Conservation (phyloP, 2,329 filamentous ascomycete genomes). For the Neophaeococcomyces aloes region DNA sequence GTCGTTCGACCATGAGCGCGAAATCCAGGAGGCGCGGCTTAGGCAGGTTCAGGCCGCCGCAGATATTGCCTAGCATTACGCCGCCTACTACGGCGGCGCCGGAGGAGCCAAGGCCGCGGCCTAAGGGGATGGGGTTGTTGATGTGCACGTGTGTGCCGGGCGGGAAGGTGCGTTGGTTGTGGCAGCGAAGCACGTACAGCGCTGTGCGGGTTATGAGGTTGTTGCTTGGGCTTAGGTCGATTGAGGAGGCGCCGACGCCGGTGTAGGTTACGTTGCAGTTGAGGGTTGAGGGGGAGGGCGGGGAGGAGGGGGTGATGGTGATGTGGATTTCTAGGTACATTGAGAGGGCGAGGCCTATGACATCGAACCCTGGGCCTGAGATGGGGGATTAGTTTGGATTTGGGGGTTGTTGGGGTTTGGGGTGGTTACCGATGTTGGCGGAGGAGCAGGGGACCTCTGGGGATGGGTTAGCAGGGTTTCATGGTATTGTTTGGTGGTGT, state of each 20-base stretch:
- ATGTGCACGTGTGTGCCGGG: constrained; percentile 83
- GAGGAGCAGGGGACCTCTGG: constrained; percentile 64
- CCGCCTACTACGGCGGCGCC: constrained; percentile 92
- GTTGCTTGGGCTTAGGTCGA: constrained; percentile 70
- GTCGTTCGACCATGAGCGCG: constrained; percentile 83
- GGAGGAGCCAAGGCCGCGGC: constrained; percentile 85
- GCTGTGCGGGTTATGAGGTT: constrained; percentile 93
- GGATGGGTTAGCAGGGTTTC: neutral
- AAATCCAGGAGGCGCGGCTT: constrained; percentile 85
- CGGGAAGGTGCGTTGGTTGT: constrained; percentile 76
- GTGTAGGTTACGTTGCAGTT: constrained; percentile 91
- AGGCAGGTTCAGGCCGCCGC: constrained; percentile 61
- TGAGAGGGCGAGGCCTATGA: constrained; percentile 84
- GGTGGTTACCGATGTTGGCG: constrained; percentile 66
- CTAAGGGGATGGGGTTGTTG: constrained; percentile 87
- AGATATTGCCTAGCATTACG: constrained; percentile 83
- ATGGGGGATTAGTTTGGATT: neutral
- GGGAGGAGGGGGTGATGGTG: constrained; percentile 41
- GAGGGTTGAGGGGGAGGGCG: constrained; percentile 25
- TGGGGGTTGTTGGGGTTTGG: neutral
- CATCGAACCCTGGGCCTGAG: constrained; percentile 76
- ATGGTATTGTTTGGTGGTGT: neutral
- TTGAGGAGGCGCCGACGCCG: constrained; percentile 61
- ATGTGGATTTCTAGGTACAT: constrained; percentile 86
- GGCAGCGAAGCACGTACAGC: constrained; percentile 87